These are phyloP conservation scores for Odonthalia washingtoniensis DNA, from an alignment of 31 red algal species.

Conservation along the genomic window DNA sequence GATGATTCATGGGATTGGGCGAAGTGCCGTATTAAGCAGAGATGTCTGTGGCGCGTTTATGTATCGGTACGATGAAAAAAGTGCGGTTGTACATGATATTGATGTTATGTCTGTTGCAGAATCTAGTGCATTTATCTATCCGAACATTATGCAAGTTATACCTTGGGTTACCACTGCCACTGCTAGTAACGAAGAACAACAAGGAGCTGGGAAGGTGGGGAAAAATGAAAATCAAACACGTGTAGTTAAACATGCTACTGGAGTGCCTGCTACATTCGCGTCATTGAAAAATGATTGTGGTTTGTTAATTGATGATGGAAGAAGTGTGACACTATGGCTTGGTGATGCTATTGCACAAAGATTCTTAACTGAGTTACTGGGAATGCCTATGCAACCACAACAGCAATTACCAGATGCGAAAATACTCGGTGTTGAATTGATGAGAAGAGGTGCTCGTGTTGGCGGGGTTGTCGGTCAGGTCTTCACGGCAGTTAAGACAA, in stretches of 20 bases:
- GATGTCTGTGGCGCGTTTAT: slow-evolving; percentile 80
- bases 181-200: no score
- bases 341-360: slow-evolving; percentile 63
- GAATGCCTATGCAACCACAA: slow-evolving; percentile 49
- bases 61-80: slow-evolving; percentile 91
- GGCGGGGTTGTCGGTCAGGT: slow-evolving; percentile 69
- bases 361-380: slow-evolving; percentile 65
- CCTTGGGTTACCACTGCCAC: no score
- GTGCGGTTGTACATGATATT: slow-evolving; percentile 72
- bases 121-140: slow-evolving; percentile 80
- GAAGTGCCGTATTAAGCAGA: slow-evolving; percentile 72
- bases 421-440: slow-evolving; percentile 51
- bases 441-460: slow-evolving; percentile 49
- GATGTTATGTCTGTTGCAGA: slow-evolving; percentile 77
- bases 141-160: slow-evolving; percentile 83
- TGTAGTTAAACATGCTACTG: slow-evolving; percentile 53
- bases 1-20: slow-evolving; percentile 84
- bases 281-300: slow-evolving; percentile 67
- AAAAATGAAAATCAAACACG: no score
- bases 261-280: slow-evolving; percentile 66
- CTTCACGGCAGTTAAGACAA: slow-evolving; percentile 47
- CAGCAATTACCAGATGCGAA: slow-evolving; percentile 41
- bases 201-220: no score
- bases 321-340: slow-evolving; percentile 83
- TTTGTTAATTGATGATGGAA: slow-evolving; percentile 88